These are phyloP conservation scores for Harringtonia aguacate DNA, from an alignment of 2,329 filamentous ascomycete genomes.

Conservation along the genomic window DNA sequence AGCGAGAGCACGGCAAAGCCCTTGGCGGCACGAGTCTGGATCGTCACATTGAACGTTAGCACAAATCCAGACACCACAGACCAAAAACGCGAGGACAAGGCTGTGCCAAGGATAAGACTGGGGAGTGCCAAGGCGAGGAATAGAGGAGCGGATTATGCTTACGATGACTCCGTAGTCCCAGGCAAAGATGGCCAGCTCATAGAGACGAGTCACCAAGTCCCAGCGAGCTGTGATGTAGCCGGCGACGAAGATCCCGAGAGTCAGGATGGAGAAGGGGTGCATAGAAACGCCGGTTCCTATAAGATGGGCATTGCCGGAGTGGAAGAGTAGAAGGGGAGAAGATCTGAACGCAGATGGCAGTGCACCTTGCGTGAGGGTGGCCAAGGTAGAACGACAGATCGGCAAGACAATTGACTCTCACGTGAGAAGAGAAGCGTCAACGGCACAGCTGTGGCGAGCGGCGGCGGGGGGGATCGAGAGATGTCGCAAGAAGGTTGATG, in stretches of 20 bases:
- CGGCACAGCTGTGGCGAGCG: too few relatives aligned
- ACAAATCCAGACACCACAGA: not conserved
- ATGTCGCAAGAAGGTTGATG: too few relatives aligned
- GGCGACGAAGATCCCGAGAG: conserved; percentile 96
- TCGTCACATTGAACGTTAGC: not conserved
- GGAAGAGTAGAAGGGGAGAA: not conserved
- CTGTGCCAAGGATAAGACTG: not conserved
- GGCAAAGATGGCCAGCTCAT: conserved; percentile 94
- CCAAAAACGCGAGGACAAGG: not conserved
- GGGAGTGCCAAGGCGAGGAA: not conserved
- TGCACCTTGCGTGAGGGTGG: too few relatives aligned
- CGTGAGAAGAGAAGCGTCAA: too few relatives aligned
- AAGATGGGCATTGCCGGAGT: conserved; percentile 31
- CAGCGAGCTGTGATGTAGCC: conserved; percentile 99
- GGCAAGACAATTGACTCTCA: too few relatives aligned
- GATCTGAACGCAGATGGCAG: too few relatives aligned
- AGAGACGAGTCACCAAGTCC: conserved; percentile 93
- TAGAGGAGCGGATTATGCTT: conserved; percentile 24
- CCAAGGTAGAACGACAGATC: too few relatives aligned
- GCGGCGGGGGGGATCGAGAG: too few relatives aligned
- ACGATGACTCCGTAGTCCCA: conserved; percentile 98
- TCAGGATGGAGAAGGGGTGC: conserved; percentile 96
- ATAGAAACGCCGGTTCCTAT: conserved; percentile 48
- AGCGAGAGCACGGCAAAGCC: conserved; percentile 74
- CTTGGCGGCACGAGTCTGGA: conserved; percentile 71